Base-by-base conservation (phyloP, 1,284 basidiomycete genomes). In the Fistulina hepatica region DNA sequence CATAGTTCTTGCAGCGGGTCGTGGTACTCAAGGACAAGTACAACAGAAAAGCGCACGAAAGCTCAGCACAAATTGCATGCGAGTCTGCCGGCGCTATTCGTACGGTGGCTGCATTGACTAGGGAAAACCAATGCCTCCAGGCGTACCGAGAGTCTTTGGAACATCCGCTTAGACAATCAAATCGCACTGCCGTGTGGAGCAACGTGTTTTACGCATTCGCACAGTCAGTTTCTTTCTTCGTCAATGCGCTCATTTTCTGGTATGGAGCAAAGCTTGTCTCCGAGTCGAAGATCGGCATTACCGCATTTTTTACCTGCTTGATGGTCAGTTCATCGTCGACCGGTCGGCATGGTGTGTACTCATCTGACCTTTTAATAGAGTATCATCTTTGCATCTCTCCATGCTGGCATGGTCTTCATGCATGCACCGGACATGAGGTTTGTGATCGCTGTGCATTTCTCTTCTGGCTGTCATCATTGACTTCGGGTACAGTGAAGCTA, bases 371-470 rank as follows among this genome's bases (percentile, higher is more conserved):
- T 31, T 22, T 19, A 16, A 5, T 45, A 83, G 81, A 70, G 67
- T 45, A 74, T 77, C 9, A 74, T 73, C 3, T 88, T 88, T 54
- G 74, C 77, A 43, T 67, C 81, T 20, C 82, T 85, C 39, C 82
- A 89, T 56, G 82, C 83, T 13, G 84, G 84, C 37, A 84, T 84
- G 51, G 77, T 94, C 21, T 95, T 97, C 64, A 73, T 76, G 10
- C 97, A 89, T 55, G 92, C 94, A 2, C 93, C 93, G 13, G 93
- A 97, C 55, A 75, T 95, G 36, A 90, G 85, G 5, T 85, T 84
- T 2, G 92, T 92, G 22, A 80, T n/a, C n/a, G n/a, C n/a, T n/a
- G n/a, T n/a, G n/a, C n/a, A n/a, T n/a, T n/a, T n/a, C n/a, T n/a
- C n/a, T n/a, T n/a, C n/a, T n/a, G n/a, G n/a, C n/a, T n/a, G n/a